Evolutionary conservation across 768 basidiomycete species (phyloP), one percentile per base, ranked within the genome.

Genomic region (Candolleomyces eurysporus): DNA sequence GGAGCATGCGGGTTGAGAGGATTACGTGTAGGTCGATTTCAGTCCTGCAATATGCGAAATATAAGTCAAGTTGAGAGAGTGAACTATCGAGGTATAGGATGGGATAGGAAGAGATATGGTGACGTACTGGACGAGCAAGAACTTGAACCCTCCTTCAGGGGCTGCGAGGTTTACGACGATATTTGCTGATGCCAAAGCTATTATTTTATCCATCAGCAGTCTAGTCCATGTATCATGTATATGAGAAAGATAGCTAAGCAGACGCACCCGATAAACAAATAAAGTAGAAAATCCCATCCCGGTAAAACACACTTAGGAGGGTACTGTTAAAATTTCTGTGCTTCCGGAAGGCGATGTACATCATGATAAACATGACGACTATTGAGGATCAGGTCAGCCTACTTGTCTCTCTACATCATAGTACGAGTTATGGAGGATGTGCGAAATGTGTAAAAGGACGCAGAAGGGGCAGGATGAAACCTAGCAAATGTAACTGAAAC

Each of bases 341-440:
- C n/a, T 53, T 53, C 32, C 31, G 26, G 52, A 53, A 53, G 14
- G 52, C 52, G 32, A 53, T 36, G 30, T 53, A 53, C 52, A 53
- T 53, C 52, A 53, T 53, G 52, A 53, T 53, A 30, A 53, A 36
- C 52, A 53, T 53, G 31, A 39, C 52, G 31, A 53, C 52, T 53
- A 31, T 16, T 1, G 10, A 39, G 32, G 52, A n/a, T 16, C 17
- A 32, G 46, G 13, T 11, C 30, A 32, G 26, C 16, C 5, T 16
- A 36, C 21, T n/a, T 26, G 26, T 26, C 26, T 2, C 26, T 26
- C 26, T 26, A 26, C 26, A 26, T 26, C 26, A 26, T 26, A 26
- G 26, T 4, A 2, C 26, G 26, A 4, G 26, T 26, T 26, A 26
- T 26, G 26, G 26, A 26, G 26, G 2, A 26, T 2, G 26, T 26